Conservation (phyloP, 23 red algal species). For the Chondrus crispus region DNA sequence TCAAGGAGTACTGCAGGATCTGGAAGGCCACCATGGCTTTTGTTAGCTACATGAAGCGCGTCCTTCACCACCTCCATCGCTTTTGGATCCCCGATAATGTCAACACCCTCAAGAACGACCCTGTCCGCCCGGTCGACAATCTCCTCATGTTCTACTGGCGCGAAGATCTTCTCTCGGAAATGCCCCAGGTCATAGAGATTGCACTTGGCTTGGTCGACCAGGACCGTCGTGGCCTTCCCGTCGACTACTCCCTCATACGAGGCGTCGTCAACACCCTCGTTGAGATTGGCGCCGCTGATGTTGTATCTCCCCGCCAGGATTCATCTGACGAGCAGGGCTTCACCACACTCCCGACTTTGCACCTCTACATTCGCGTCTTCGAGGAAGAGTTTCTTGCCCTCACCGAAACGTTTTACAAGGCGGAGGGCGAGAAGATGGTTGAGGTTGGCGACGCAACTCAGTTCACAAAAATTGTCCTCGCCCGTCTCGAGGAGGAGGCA, state of each 20-base stretch:
- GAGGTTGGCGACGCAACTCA: background rate
- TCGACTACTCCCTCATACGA: constrained; percentile 32
- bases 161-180: constrained; percentile 43
- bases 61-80: constrained; percentile 62
- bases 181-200: constrained; percentile 30
- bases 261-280: constrained; percentile 59
- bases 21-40: constrained; percentile 26
- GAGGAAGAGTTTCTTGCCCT: constrained; percentile 49
- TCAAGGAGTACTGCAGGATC: constrained; percentile 33
- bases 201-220: constrained; percentile 22
- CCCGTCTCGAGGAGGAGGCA: constrained; percentile 28
- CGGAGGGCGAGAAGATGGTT: constrained; percentile 27
- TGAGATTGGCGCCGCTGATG: constrained; percentile 53
- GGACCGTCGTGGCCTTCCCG: constrained; percentile 17
- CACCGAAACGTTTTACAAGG: constrained; percentile 45
- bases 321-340: background rate
- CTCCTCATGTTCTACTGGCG: constrained; percentile 74
- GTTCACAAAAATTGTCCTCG: constrained; percentile 26
- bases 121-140: constrained; percentile 58
- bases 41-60: constrained; percentile 42
- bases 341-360: background rate
- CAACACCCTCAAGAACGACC: constrained; percentile 51
- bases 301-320: background rate
- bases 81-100: constrained; percentile 52
- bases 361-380: constrained; percentile 53